Evolutionary conservation across 2,329 filamentous ascomycete genomes (phyloP), one percentile per base, ranked within the genome.

Genomic region (Aspergillus hortae): DNA sequence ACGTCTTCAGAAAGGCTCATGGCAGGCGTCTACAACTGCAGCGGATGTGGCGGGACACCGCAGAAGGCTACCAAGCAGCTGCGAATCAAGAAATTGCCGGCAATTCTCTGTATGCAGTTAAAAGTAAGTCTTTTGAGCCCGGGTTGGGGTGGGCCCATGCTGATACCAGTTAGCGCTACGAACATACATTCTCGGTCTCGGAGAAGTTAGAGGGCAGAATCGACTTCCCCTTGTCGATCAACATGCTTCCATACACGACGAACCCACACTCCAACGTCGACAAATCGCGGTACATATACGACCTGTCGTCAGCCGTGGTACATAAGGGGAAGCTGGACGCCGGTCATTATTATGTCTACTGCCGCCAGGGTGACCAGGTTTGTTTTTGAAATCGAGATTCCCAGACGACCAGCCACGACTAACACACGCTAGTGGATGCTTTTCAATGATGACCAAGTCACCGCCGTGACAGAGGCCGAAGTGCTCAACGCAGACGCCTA

Each of bases 401-500:
- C 40, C 21, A 17, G 10, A 30, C 2, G 10, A 30, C 0, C 2
- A 15, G 10, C 15, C 25, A 30, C 23, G 11, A 19, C 27, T 5
- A 43, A 40, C 12, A 23, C 23, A 67, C 32, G 55, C 14, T 59
- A 95, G 81, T 97, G 92, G 92, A 95, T 96, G 70, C 85, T 89
- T 50, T 96, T 96, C 73, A 95, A 97, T 65, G 92, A 97, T 67
- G 92, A 94, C 68, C 91, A 90, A 68, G 92, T 97, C 21, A 89
- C 92, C 55, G 67, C 92, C 51, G 92, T 90, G 2, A 84, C 84
- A 44, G 87, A 94, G 66, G 88, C 88, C 4, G 90, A 96, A 54
- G 92, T 97, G 3, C 78, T 97, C 40, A 82, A 82, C 27, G 89
- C 90, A 12, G 87, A 96, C 68, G 91, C 92, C 0, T 97, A 96